These are phyloP conservation scores for Lotus japonicus DNA, from an alignment of 306 rosid species.

Conservation along the genomic window DNA sequence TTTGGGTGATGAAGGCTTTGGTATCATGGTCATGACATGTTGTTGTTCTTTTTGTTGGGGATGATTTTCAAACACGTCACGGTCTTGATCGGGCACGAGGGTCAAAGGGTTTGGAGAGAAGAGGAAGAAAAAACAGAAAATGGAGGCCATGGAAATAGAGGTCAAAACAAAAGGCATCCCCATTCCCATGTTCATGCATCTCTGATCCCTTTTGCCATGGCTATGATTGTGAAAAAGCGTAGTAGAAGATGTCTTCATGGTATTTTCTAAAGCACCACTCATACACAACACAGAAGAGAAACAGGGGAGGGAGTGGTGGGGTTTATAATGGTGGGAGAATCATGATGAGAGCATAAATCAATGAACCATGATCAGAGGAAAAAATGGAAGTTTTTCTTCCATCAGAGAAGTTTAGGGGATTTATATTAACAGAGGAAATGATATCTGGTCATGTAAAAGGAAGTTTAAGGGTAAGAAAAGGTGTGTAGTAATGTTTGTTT, in stretches of 20 bases:
- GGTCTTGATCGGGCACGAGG: slow-evolving; percentile 21
- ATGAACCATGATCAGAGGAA: neutral
- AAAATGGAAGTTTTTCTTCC: neutral
- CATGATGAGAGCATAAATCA: slow-evolving; percentile 7
- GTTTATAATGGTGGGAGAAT: slow-evolving; percentile 1
- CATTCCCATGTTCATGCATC: slow-evolving; percentile 25
- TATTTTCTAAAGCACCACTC: neutral
- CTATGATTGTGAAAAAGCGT: slow-evolving; percentile 10
- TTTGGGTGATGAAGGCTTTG: slow-evolving; percentile 1
- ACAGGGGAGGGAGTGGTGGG: neutral
- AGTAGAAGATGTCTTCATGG: slow-evolving; percentile 31
- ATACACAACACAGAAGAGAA: neutral
- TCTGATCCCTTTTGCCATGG: slow-evolving; percentile 31
- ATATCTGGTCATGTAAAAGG: too few relatives aligned
- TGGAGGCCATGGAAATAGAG: slow-evolving; percentile 33
- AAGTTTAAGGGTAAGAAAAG: too few relatives aligned
- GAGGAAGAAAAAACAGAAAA: slow-evolving; percentile 42
- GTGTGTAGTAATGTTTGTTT: too few relatives aligned
- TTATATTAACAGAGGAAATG: too few relatives aligned
- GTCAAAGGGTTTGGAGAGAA: slow-evolving; percentile 42
- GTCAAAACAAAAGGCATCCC: slow-evolving; percentile 37
- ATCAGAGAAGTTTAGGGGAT: neutral
- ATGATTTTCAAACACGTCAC: slow-evolving; percentile 4
- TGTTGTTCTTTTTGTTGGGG: neutral
- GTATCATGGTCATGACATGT: slow-evolving; percentile 15